phyloP scores from a whole-genome alignment of 2,329 filamentous ascomycete species.

The Diaporthe citriasiana region DNA sequence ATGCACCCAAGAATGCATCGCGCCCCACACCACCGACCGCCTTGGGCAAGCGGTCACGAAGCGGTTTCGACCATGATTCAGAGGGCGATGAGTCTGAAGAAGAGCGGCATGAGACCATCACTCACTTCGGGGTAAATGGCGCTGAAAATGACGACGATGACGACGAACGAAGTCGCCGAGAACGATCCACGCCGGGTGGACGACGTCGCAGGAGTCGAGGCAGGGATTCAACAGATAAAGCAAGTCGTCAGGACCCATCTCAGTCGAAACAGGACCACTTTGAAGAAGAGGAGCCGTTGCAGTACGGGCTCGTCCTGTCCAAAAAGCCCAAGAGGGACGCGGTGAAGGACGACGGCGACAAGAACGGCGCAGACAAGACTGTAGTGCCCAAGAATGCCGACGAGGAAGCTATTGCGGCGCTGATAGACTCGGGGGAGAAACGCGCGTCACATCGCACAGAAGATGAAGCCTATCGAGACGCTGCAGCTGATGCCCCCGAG shows the following conservation, averaged over 20 bases:
- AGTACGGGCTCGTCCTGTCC: constrained; percentile 55
- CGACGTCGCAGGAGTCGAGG: constrained; percentile 26
- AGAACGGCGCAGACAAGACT: constrained; percentile 54
- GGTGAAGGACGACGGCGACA: constrained; percentile 55
- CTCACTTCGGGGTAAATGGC: constrained; percentile 41
- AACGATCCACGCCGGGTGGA: constrained; percentile 5
- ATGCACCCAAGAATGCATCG: constrained; percentile 46
- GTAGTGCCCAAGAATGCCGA: constrained; percentile 53
- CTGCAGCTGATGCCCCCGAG: constrained; percentile 80
- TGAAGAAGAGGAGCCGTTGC: constrained; percentile 54
- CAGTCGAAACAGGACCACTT: constrained; percentile 47
- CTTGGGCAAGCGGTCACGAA: constrained; percentile 64
- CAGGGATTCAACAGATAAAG: constrained; percentile 5
- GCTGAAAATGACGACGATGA: constrained; percentile 39
- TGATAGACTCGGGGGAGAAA: constrained; percentile 66
- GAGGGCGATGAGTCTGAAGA: constrained; percentile 33
- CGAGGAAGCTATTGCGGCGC: constrained; percentile 74
- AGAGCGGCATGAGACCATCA: constrained; percentile 39
- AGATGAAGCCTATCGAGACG: constrained; percentile 77
- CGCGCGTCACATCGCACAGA: constrained; percentile 72
- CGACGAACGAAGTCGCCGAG: constrained; percentile 8
- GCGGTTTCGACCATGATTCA: constrained; percentile 58
- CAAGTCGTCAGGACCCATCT: not conserved
- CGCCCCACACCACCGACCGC: constrained; percentile 57
- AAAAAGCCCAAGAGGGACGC: constrained; percentile 47